Conservation (phyloP, 345 rosid genomes). For the Odontarrhena argentea region DNA sequence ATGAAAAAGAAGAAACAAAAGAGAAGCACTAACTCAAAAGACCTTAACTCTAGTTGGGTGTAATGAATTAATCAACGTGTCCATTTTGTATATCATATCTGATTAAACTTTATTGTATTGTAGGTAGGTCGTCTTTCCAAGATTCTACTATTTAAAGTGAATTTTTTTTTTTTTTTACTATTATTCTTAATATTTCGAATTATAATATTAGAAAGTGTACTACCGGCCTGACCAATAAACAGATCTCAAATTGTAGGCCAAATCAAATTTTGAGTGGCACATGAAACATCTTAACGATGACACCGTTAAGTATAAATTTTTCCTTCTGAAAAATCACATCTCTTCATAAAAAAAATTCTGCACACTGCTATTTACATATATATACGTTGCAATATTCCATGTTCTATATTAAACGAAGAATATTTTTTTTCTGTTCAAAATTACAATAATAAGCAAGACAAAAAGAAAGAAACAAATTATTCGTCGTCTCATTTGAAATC, state of each 20-base stretch:
- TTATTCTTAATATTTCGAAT: not conserved
- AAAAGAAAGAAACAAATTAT: too few species aligned
- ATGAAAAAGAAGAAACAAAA: not conserved
- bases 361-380: not conserved
- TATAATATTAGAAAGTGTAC: conserved; percentile 3
- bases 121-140: conserved; percentile 28
- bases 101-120: conserved; percentile 9
- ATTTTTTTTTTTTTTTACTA: not conserved
- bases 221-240: not conserved
- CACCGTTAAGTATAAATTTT: not conserved
- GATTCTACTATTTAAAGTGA: conserved; percentile 15
- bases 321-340: not conserved
- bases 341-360: not conserved
- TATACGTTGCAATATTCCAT: not conserved
- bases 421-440: too few species aligned
- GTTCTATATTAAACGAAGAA: too few species aligned
- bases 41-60: conserved; percentile 37
- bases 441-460: too few species aligned
- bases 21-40: conserved; percentile 36
- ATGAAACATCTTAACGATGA: not conserved
- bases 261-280: conserved; percentile 10
- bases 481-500: too few species aligned
- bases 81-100: not conserved
- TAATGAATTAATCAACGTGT: conserved; percentile 26
- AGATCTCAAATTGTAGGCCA: not conserved